Evolutionary conservation across 768 basidiomycete genomes (phyloP), one percentile per base, ranked within the genome.

Genomic region (Astraeus odoratus): DNA sequence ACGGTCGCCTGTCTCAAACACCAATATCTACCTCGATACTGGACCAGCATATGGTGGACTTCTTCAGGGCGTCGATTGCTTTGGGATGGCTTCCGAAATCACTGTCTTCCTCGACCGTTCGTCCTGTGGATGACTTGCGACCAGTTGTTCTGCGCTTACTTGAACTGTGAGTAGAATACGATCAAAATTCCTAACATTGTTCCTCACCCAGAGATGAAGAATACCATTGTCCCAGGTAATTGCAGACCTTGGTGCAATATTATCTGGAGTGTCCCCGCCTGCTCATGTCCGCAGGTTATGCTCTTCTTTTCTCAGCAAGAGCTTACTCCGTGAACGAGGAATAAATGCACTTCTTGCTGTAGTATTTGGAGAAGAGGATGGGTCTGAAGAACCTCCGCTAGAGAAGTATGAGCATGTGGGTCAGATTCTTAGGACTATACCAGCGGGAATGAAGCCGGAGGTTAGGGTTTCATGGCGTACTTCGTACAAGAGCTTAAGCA

Each of bases 401-500:
- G 78, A 84, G 48, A 87, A 85, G 57, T 69, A 92, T 23, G 83
- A 91, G 47, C 81, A 83, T 44, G 69, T 90, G 25, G 73, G 86
- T 16, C 70, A 67, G 5, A 71, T 88, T 16, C 58, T 96, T 39
- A 70, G 67, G 34, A 66, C 79, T n/a, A 69, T 82, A 10, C 90
- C 91, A 1, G 61, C 73, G 0, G 69, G 66, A 10, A 74, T 77
- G 62, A 61, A 68, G 7, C 59, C 74, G 12, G 67, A 80, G 66
- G 88, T 86, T 53, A 41, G 75, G 15, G 33, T 8, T 35, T 40
- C 23, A 35, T 3, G 3, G 25, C 48, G 41, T 25, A 30, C 22
- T 10, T 16, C 20, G 9, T 24, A 42, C 22, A 47, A 52, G 9
- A 42, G 41, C 3, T 30, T 51, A 25, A 44, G 10, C 22, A 12